Evolutionary conservation across 768 basidiomycete genomes (phyloP), one percentile per base, ranked within the genome.

Genomic region (Multifurca ochricompacta): DNA sequence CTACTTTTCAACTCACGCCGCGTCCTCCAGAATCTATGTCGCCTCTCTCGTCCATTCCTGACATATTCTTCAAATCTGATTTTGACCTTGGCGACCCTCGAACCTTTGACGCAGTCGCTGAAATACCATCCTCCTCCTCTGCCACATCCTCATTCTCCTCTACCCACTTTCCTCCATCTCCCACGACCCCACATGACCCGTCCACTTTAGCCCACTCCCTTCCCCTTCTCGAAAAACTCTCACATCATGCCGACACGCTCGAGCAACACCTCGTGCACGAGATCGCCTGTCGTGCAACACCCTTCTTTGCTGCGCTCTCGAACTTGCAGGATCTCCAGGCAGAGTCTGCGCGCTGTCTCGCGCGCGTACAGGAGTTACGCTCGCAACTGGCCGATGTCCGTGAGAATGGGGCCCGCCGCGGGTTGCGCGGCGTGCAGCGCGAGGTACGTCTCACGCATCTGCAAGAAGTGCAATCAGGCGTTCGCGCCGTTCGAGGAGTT

Each of bases 211-310:
- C 87, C 8, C 74, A 83, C 67, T 76, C 83, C 4, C 74, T 85
- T 2, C 87, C 85, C 0, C 72, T 94, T 3, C 83, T 95, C 9
- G 94, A 97, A 66, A 86, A 83, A 63, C 81, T 97, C 59, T 93
- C 92, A 9, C 85, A 91, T 52, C 86, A 95, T 64, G 85, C 94
- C 2, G 96, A 97, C 66, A 87, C 87, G 1, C 80, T 98, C 58
- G 96, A 99, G 66, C 83, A 91, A 56, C 95, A 99, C 68, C 86
- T 99, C 52, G 81, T 94, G 4, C 83, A 83, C 56, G 96, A 98
- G 69, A 94, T 99, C 41, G 87, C 87, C 8, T 73, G 87, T 9
- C 86, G 95, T 13, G 91, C 93, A 0, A 80, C 89, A 1, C 91
- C 92, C 1, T 99, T 99, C 78, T 99, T 98, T 64, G 86, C 94